Conservation (phyloP, 805 yeast species). For the Spencermartinsiella europaea region DNA sequence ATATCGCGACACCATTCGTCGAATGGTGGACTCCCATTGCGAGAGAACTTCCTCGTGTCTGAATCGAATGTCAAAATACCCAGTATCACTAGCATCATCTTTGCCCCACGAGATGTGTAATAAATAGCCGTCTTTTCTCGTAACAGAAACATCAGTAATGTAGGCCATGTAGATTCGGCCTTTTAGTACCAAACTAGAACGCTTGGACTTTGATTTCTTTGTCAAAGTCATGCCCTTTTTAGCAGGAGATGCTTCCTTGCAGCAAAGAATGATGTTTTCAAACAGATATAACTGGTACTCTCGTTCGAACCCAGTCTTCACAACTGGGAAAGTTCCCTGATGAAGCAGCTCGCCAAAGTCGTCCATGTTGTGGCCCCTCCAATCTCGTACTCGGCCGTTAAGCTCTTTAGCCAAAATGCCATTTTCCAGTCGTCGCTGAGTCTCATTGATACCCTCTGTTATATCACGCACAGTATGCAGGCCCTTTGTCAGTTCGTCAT, state of each 20-base stretch:
- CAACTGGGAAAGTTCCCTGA: conserved; percentile 55
- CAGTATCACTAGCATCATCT: conserved; percentile 74
- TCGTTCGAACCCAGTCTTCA: conserved; percentile 55
- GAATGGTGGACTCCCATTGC: conserved; percentile 60
- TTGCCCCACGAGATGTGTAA: conserved; percentile 32
- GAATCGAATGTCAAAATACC: conserved; percentile 70
- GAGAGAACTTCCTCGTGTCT: conserved; percentile 75
- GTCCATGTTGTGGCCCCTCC: conserved; percentile 81
- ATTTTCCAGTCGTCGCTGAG: conserved; percentile 89
- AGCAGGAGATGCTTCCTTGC: conserved; percentile 50
- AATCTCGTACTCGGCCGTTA: conserved; percentile 71
- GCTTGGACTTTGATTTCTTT: conserved; percentile 20
- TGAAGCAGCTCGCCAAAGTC: conserved; percentile 82
- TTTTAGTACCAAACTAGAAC: conserved; percentile 49
- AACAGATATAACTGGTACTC: conserved; percentile 88
- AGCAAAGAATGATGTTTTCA: conserved; percentile 61
- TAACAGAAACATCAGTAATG: conserved; percentile 40
- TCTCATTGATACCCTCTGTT: conserved; percentile 85
- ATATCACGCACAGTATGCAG: conserved; percentile 72
- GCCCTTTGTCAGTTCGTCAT: conserved; percentile 67
- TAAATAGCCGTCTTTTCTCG: conserved; percentile 28
- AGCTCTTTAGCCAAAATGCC: conserved; percentile 63
- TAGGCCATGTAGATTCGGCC: conserved; percentile 80
- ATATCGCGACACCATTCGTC: conserved; percentile 23
- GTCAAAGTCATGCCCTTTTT: conserved; percentile 34